A percentile compares a stretch with the other conserved stretches of the same genome.
phyloP scores from a whole-genome alignment of 306 rosid species.

The Oemleria cerasiformis region DNA sequence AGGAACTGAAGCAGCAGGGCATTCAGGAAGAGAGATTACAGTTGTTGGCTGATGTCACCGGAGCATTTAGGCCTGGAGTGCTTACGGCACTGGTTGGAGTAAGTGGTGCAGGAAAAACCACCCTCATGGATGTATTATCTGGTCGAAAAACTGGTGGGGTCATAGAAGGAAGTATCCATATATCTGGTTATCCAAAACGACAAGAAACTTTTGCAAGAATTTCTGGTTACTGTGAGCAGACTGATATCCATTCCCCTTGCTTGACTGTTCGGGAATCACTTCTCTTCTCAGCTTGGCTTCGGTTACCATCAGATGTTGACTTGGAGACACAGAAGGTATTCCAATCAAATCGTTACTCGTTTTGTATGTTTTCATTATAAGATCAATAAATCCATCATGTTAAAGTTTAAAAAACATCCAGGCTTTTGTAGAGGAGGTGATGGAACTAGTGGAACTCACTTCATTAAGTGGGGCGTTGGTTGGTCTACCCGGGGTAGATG shows the following conservation, averaged over 20 bases:
- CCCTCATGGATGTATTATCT: conserved; percentile 96
- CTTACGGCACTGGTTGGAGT: conserved; percentile 96
- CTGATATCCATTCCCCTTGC: conserved; percentile 92
- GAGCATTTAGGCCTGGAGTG: conserved; percentile 89
- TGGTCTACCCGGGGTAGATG: conserved; percentile 92
- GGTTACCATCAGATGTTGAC: conserved; percentile 79
- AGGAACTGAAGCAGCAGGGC: conserved; percentile 97
- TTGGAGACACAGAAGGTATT: conserved; percentile 72
- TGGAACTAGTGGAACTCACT: conserved; percentile 98
- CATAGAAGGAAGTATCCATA: conserved; percentile 68
- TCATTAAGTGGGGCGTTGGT: conserved; percentile 77
- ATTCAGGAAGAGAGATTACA: conserved; percentile 72
- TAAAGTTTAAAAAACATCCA: conserved; percentile 24
- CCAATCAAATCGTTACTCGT: conserved; percentile 5
- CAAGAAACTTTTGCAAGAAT: conserved; percentile 95
- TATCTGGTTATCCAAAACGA: conserved; percentile 88
- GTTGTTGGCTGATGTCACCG: conserved; percentile 77
- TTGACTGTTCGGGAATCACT: conserved; percentile 88
- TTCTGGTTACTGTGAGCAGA: conserved; percentile 98
- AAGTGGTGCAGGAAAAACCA: conserved; percentile 98
- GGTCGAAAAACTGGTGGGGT: conserved; percentile 93
- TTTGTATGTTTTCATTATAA: conserved; percentile 15
- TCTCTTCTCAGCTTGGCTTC: conserved; percentile 93
- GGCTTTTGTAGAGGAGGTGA: conserved; percentile 94
- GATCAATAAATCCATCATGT: conserved; percentile 19